Conservation (phyloP, 768 basidiomycete genomes). For the Termitomyces sp. region DNA sequence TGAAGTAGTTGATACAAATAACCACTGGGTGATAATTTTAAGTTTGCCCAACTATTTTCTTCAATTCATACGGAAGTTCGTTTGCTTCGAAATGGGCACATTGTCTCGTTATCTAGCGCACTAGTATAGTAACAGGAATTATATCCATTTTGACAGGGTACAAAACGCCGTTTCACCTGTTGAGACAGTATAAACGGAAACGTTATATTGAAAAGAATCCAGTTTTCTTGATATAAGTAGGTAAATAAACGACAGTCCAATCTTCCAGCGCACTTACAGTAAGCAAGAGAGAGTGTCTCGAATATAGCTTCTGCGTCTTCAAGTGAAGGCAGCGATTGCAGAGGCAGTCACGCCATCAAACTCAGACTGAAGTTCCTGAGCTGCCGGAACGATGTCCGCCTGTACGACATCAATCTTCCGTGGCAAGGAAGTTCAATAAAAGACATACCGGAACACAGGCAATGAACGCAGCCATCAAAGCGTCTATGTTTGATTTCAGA, state of each 20-base stretch:
- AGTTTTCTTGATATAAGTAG: too few relatives aligned
- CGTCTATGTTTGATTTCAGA: constrained; percentile 19
- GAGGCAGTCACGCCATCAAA: constrained; percentile 20
- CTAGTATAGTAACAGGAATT: too few relatives aligned
- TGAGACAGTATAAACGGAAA: too few relatives aligned
- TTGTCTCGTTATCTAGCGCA: too few relatives aligned
- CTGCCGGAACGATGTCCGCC: constrained; percentile 17
- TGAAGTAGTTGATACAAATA: too few relatives aligned
- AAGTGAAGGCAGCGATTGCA: constrained; percentile 19
- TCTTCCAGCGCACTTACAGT: background rate
- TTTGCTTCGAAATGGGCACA: too few relatives aligned
- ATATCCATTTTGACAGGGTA: too few relatives aligned
- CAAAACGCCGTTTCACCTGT: too few relatives aligned
- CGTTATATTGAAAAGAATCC: too few relatives aligned
- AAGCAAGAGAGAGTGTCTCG: background rate
- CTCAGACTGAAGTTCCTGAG: constrained; percentile 11
- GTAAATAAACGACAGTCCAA: background rate
- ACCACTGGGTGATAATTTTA: too few relatives aligned
- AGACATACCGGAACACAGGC: constrained; percentile 22
- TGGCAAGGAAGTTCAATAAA: background rate
- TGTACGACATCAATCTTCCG: constrained; percentile 6
- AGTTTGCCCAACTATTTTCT: too few relatives aligned
- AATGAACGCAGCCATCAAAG: constrained; percentile 25
- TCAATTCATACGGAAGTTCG: too few relatives aligned
- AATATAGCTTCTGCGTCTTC: background rate